phyloP scores from a whole-genome alignment of 148 eudicot species.

The Rheum nobile region DNA sequence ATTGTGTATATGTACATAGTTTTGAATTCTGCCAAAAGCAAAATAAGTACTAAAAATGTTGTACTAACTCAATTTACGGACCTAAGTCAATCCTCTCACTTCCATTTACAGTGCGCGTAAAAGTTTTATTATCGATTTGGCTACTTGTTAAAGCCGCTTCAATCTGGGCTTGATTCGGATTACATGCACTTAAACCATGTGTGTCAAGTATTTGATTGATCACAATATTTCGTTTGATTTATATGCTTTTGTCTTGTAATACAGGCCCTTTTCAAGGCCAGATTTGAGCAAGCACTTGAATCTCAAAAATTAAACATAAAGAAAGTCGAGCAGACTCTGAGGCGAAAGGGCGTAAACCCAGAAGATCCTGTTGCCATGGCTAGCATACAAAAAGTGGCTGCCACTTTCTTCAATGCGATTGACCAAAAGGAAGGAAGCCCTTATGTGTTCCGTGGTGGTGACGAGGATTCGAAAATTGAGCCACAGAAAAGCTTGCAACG shows the following conservation, averaged over 20 bases:
- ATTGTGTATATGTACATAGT: not conserved
- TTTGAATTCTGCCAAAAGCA: not conserved
- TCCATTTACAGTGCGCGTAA: not conserved
- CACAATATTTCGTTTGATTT: not conserved
- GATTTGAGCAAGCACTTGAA: conserved; percentile 98
- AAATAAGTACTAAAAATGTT: not conserved
- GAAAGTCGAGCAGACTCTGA: conserved; percentile 78
- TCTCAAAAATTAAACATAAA: conserved; percentile 96
- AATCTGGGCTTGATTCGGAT: not conserved
- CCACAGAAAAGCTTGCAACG: conserved; percentile 17
- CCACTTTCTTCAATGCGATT: conserved; percentile 88
- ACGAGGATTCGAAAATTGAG: conserved; percentile 18
- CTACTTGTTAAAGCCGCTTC: not conserved
- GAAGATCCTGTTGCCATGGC: conserved; percentile 99
- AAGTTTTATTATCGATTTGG: not conserved
- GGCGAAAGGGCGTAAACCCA: conserved; percentile 77
- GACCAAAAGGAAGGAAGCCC: conserved; percentile 91
- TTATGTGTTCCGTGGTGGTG: conserved; percentile 64
- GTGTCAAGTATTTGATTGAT: not conserved
- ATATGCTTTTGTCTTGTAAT: conserved; percentile 10
- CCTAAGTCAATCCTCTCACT: not conserved
- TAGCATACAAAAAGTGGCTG: conserved; percentile 90
- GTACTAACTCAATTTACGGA: not conserved
- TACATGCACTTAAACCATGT: not conserved
- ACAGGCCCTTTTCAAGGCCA: conserved; percentile 97